Conservation (phyloP, 139 green algal genomes). For the Eudorina sp. region DNA sequence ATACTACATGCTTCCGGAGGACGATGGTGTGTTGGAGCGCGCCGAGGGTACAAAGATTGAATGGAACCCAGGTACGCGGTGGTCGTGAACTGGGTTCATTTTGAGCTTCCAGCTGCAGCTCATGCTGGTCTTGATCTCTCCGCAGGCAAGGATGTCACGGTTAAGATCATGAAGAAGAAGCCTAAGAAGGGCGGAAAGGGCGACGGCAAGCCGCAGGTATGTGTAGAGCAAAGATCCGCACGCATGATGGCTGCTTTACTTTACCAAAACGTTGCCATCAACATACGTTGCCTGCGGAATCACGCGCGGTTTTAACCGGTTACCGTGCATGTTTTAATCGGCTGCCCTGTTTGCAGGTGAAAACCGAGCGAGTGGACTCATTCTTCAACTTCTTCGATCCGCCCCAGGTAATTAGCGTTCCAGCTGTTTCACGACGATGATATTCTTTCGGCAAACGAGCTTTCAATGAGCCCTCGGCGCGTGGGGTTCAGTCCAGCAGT, state of each 20-base stretch:
- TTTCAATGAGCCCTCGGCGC: too few species aligned
- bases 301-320: too few species aligned
- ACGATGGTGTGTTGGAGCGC: slow-evolving; percentile 87
- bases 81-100: background rate
- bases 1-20: slow-evolving; percentile 91
- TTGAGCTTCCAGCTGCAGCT: too few species aligned
- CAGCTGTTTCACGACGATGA: too few species aligned
- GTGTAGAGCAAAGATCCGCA: too few species aligned
- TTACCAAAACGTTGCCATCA: too few species aligned
- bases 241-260: too few species aligned
- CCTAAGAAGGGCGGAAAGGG: slow-evolving; percentile 84
- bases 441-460: too few species aligned
- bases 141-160: slow-evolving; percentile 87
- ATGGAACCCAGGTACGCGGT: slow-evolving; percentile 82
- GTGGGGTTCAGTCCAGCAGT: too few species aligned
- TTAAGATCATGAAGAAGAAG: slow-evolving; percentile 98
- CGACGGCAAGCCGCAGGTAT: slow-evolving; percentile 81
- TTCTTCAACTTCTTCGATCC: slow-evolving; percentile 98
- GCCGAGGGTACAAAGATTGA: slow-evolving; percentile 88
- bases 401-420: slow-evolving; percentile 66
- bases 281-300: too few species aligned
- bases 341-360: slow-evolving; percentile 53
- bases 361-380: slow-evolving; percentile 86
- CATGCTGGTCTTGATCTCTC: too few species aligned
- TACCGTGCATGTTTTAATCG: too few species aligned